These are phyloP conservation scores for Thermoascus crustaceus DNA, from an alignment of 2,329 filamentous ascomycete genomes.

Conservation along the genomic window DNA sequence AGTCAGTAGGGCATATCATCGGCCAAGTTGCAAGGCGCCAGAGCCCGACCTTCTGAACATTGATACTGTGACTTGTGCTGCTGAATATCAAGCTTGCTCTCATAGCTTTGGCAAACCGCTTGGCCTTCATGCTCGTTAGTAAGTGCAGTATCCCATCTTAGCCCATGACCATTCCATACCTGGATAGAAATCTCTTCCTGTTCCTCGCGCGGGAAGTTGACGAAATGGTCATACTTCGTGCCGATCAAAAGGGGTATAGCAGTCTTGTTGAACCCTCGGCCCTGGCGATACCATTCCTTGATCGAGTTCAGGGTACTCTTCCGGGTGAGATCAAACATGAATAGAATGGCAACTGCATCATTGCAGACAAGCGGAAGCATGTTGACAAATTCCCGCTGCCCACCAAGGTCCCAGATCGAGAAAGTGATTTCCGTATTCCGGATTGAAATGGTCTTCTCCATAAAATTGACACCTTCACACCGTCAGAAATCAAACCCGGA, in stretches of 20 bases:
- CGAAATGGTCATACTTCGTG: slow-evolving; percentile 98
- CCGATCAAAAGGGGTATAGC: slow-evolving; percentile 97
- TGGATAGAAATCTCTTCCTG: slow-evolving; percentile 98
- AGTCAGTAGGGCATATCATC: slow-evolving; percentile 13
- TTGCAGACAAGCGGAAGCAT: slow-evolving; percentile 99
- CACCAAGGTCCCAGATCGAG: slow-evolving; percentile 97
- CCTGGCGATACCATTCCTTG: slow-evolving; percentile 99
- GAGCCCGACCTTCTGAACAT: slow-evolving; percentile 81
- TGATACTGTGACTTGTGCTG: slow-evolving; percentile 98
- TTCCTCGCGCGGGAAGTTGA: slow-evolving; percentile 94
- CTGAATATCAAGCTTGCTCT: slow-evolving; percentile 95
- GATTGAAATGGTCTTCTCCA: slow-evolving; percentile 99
- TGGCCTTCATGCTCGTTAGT: slow-evolving; percentile 52
- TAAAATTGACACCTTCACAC: slow-evolving; percentile 84
- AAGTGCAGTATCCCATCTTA: background rate
- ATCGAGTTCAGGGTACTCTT: slow-evolving; percentile 99
- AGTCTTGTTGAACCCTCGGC: slow-evolving; percentile 97
- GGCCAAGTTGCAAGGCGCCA: slow-evolving; percentile 4
- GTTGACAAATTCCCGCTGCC: slow-evolving; percentile 98
- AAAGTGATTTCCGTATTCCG: slow-evolving; percentile 99
- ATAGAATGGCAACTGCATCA: slow-evolving; percentile 93
- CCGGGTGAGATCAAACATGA: slow-evolving; percentile 98
- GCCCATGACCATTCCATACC: slow-evolving; percentile 41
- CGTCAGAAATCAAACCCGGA: slow-evolving; percentile 5
- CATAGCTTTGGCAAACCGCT: slow-evolving; percentile 97